Base-by-base conservation (phyloP, 345 rosid species). In the Boechera divaricarpa region DNA sequence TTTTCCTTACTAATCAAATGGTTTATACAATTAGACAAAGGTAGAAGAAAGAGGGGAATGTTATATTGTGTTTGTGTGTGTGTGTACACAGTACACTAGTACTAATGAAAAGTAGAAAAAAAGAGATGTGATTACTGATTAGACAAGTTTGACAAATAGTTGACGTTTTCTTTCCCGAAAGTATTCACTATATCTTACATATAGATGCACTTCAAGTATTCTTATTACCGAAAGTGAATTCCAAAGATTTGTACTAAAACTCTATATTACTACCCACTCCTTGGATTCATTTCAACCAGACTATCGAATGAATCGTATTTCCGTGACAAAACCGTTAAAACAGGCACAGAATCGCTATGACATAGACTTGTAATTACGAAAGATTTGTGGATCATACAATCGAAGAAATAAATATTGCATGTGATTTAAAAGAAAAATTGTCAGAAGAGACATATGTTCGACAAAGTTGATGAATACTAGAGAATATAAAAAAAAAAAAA, bases 371-470 rank as follows among this genome's bases (percentile, higher is more conserved):
- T 42, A 41, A 63, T 45, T 58, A 39, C n/a, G 62, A 38, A 38
- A 12, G 51, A 26, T 26, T 12, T 60, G 60, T n/a, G 4, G 10
- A 52, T 29, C 13, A 63, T 32, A 64, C 51, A 53, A 42, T 63
- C 26, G 15, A 13, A 21, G 5, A 54, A 61, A 52, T 62, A 76
- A 69, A 76, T 69, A 76, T 33, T 26, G 75, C 57, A 53, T 53
- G 8, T 8, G 49, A 61, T n/a, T 53, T 6, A 62, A 76, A 62
- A 6, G 63, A 76, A 76, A 76, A 32, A 42, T 15, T 10, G 57
- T 76, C 80, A 69, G 70, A 44, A 52, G 70, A 62, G 64, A 69
- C 63, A 75, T 67, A 69, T 42, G 80, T 76, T 76, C 70, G 41
- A 69, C n/a, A 60, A 62, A 67, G 79, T 58, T 67, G 44, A 53